A percentile compares a stretch with the other conserved stretches of the same genome.
Evolutionary conservation across 192 early-diverging fungal genomes (phyloP).

Genomic region (Coemansia sp.): DNA sequence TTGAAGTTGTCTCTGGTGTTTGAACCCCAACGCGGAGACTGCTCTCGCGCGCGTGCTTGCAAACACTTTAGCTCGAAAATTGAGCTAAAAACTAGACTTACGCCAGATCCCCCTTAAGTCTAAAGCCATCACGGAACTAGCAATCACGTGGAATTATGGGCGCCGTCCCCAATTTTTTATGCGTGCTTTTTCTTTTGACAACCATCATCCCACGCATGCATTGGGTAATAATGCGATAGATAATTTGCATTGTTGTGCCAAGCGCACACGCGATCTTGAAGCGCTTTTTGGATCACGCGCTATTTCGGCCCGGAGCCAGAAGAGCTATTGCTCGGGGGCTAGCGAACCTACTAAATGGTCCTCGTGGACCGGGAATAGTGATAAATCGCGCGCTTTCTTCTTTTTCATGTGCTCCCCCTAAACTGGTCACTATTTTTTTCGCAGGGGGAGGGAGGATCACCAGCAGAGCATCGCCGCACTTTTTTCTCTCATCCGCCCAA

Average conservation of each 20-base stretch:
- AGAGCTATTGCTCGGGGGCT: not conserved
- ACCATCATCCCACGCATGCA: not conserved
- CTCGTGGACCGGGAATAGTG: not conserved
- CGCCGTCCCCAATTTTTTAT: no score
- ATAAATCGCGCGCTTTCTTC: not conserved
- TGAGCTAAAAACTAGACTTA: not conserved
- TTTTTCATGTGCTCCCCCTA: not conserved
- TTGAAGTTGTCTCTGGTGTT: not conserved
- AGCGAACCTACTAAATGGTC: not conserved
- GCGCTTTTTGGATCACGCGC: not conserved
- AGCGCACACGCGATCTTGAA: not conserved
- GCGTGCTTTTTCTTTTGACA: not conserved
- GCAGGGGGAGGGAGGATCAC: not conserved
- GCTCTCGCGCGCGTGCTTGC: not conserved
- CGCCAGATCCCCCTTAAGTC: not conserved
- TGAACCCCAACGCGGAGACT: not conserved
- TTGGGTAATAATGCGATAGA: no score
- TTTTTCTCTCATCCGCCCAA: not conserved
- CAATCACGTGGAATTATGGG: no score
- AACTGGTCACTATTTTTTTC: not conserved
- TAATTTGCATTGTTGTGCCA: not conserved
- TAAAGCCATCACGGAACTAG: not conserved
- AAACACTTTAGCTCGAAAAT: not conserved
- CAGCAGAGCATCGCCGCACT: not conserved
- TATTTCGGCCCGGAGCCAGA: not conserved